A percentile compares a stretch with the other conserved stretches of the same genome.
phyloP scores from a whole-genome alignment of 768 basidiomycete genomes.

The Boletus rubescentipes region DNA sequence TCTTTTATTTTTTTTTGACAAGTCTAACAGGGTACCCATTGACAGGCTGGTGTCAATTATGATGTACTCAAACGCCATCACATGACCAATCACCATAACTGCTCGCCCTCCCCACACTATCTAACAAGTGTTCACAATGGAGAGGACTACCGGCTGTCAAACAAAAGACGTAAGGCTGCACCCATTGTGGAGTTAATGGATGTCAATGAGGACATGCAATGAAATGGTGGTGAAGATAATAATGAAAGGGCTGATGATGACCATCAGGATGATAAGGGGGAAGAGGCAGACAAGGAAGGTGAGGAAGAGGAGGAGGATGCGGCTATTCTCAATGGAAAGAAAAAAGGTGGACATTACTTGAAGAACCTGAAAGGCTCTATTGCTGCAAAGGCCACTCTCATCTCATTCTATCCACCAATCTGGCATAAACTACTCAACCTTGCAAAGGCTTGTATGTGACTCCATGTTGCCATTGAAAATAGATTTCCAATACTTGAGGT shows the following conservation, averaged over 20 bases:
- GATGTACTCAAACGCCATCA: background rate
- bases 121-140: background rate
- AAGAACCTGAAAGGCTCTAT: background rate
- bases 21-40: background rate
- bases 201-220: background rate
- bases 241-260: background rate
- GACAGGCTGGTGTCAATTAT: background rate
- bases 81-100: background rate
- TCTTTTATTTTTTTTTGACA: background rate
- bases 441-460: background rate
- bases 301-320: background rate
- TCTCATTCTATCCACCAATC: background rate
- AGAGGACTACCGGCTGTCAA: background rate
- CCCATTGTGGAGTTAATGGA: background rate
- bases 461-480: background rate
- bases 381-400: background rate
- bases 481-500: background rate
- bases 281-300: background rate
- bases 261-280: background rate
- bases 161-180: background rate
- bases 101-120: background rate
- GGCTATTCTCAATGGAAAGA: background rate
- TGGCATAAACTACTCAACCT: background rate
- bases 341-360: background rate
- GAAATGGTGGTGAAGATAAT: background rate